Evolutionary conservation across 208 protist genomes (phyloP), one percentile per base, ranked within the genome.

Genomic region (Leishmania turanica): DNA sequence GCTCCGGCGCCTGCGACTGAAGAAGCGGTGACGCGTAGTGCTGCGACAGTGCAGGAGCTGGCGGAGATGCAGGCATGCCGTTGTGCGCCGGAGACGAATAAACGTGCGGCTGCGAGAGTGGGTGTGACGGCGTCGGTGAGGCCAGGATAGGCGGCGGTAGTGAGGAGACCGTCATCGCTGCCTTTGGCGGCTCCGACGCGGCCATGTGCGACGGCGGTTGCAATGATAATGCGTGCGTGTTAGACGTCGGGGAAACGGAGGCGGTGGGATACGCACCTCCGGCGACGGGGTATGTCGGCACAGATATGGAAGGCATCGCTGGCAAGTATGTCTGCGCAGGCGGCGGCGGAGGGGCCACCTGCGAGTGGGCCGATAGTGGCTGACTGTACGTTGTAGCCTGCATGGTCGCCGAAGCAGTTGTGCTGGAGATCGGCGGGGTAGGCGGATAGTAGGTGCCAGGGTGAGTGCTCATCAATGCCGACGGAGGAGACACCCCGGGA

Each of bases 31-130:
- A 53, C 24, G 4, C 37, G 37, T 62, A 68, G 37, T 66, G 76
- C 45, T 62, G 71, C 2, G 76, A 65, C 40, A 40, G 53, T 49
- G 74, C 62, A 27, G 47, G 47, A 34, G 17, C 69, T 65, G 45
- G 70, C 37, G 34, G 45, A n/a, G 72, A 68, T 42, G 21, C 8
- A 6, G 37, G 1, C 7, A 49, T 45, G 54, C 40, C 74, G 56
- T 77, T 66, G 69, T 81, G 77, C 53, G 77, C 76, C 11, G 53
- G 71, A 4, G 49, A 7, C 4, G 53, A 24, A 47, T 77, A 80
- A 17, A 34, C 53, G 21, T 64, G 19, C 8, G 58, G 71, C 70
- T 45, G 49, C 58, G 60, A 21, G 1, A n/a, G 15, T 19, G n/a
- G 31, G 1, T 75, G 21, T 7, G 42, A 75, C 27, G 24, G 64